Base-by-base conservation (phyloP, 2,329 filamentous ascomycete species). In the Huntiella moniliformis region DNA sequence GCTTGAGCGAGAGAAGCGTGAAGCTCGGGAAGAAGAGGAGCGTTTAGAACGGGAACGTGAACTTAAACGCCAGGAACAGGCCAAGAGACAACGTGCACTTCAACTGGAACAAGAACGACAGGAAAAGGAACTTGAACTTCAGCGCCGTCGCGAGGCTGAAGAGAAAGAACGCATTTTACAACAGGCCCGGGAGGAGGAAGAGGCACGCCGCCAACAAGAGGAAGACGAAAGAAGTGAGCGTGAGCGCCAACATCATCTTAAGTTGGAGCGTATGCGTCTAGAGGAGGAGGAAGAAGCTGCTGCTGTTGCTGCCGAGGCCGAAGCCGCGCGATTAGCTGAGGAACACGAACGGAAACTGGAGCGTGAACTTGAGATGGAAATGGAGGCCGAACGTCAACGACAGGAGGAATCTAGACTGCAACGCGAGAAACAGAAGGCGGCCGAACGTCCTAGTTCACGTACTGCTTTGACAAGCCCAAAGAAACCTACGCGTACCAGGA, bases 401-500 rank as follows among this genome's bases (percentile, higher is more conserved):
- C 33, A 35, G 35, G 17, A 28, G 12, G 42, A 22, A 35, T 18
- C 28, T 10, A 38, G 42, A 13, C 10, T 18, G 22, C 42, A 44
- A 22, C 42, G 16, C 13, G 42, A 44, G 17, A 47, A 47, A 18
- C 45, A 42, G 13, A 40, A 34, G 12, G 33, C 44, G 12, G 11
- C 39, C 5, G 47, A 49, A 15, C 32, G 47, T 1, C 47, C 47
- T n/a, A 46, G 43, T 32, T 49, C 44, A 6, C 47, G 47, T 18
- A n/a, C 44, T 8, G 47, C 47, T 6, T 35, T 49, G 12, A n/a
- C 39, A 15, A 49, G 47, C 39, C 47, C 47, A 5, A 46, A 42
- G 44, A 49, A 49, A 16, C 16, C 42, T 8, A 43, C 46, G 44
- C 47, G 72, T 51, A 73, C 74, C 2, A 67, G 67, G 38, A 74